A percentile compares a stretch with the other conserved stretches of the same genome.
Evolutionary conservation across 305 asterid genomes (phyloP).

Genomic region (Rubia balearica): DNA sequence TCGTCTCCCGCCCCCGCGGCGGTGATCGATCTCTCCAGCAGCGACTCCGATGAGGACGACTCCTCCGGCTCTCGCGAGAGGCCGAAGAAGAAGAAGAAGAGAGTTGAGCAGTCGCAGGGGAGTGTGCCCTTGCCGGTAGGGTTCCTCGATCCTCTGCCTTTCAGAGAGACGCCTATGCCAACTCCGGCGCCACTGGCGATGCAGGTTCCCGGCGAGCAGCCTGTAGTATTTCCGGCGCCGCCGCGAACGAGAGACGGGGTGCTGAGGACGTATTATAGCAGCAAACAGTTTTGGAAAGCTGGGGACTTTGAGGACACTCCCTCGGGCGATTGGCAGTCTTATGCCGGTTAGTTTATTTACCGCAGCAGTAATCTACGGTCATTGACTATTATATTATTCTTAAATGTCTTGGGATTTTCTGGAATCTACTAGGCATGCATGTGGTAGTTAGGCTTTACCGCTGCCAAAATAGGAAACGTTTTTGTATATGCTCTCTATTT

Average conservation of each 20-base stretch:
- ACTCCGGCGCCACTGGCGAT: constrained; percentile 22
- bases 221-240: constrained; percentile 31
- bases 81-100: constrained; percentile 37
- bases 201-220: constrained; percentile 16
- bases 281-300: constrained; percentile 86
- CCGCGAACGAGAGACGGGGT: constrained; percentile 14
- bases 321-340: constrained; percentile 35
- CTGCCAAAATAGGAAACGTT: not conserved
- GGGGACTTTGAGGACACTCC: constrained; percentile 66
- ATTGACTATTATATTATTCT: not conserved
- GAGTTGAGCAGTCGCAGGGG: constrained; percentile 17
- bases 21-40: constrained; percentile 25
- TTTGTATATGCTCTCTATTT: not conserved
- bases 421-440: not conserved
- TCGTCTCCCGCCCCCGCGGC: not conserved
- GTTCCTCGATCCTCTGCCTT: constrained; percentile 64
- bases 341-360: constrained; percentile 31
- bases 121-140: constrained; percentile 54
- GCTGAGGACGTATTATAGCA: constrained; percentile 10
- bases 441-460: not conserved
- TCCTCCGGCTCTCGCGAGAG: not conserved
- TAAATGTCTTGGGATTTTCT: not conserved
- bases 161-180: constrained; percentile 2
- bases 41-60: constrained; percentile 22
- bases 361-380: not conserved